Base-by-base conservation (phyloP, 192 early-diverging fungal species). In the Umbelopsis sp. region DNA sequence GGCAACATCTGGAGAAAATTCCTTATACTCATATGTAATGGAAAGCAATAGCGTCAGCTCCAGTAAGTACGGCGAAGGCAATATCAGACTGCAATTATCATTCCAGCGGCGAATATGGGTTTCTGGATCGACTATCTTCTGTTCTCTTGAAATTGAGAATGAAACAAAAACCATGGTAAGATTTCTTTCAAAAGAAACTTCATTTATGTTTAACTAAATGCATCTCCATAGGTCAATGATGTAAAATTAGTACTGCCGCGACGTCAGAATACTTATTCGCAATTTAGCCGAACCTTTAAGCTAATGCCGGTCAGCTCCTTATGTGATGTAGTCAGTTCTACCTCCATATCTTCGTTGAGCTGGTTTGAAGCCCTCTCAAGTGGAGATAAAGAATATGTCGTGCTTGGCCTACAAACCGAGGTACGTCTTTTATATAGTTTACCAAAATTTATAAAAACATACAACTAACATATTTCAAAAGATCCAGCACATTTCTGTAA, bases 111-210 rank as follows among this genome's bases (percentile, higher is more conserved):
- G 31, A 20, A 32, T 62, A 12, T 62, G 56, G 56, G 31, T 20
- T 20, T 62, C 56, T 34, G 56, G 56, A 14, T 62, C 56, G 32
- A 20, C 56, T 2, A 62, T 62, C 31, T 62, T 62, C n/a, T 62
- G 56, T 20, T 32, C 56, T 12, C 26, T 62, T 20, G 29, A 34
- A 34, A 26, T 62, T 4, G n/a, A 20, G 10, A 62, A 62, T 16
- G 14, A 62, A 14, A 62, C 56, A 2, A 12, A 62, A 34, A 32
- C 29, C 7, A 34, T 32, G 16, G 56, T 62, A 62, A 29, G 3
- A 9, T 5, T 8, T 53, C 12, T 5, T 26, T 53, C 11, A 12
- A 4, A 29, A 5, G 22, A 24, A 9, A 8, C 52, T 12, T 12
- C 25, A 6, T 11, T 2, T 24, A 10, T 11, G 2, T 12, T 26